These are phyloP conservation scores for Pythium myriotylum DNA, from an alignment of 352 stramenopile genomes.

Conservation along the genomic window DNA sequence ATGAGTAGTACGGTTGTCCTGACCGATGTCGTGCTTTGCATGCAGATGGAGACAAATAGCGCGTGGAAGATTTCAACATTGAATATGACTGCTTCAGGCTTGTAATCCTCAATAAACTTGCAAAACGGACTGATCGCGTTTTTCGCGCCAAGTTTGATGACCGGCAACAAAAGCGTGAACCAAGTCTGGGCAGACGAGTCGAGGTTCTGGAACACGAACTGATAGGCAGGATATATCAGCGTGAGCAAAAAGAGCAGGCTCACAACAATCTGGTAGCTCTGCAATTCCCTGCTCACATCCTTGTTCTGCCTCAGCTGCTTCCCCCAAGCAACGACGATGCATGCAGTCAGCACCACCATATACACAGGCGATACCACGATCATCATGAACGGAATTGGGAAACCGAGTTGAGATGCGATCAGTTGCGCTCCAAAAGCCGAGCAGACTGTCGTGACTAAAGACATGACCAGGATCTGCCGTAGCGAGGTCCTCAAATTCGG, in stretches of 20 bases:
- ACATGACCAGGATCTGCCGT: constrained; percentile 7
- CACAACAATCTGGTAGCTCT: constrained; percentile 16
- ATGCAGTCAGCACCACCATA: constrained; percentile 25
- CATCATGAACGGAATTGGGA: constrained; percentile 22
- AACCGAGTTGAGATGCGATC: background rate
- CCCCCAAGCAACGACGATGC: constrained; percentile 1
- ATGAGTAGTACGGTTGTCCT: constrained; percentile 8
- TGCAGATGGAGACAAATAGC: constrained; percentile 21
- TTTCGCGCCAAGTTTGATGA: constrained; percentile 45
- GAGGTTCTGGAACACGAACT: constrained; percentile 17
- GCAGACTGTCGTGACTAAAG: background rate
- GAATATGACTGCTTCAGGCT: constrained; percentile 26
- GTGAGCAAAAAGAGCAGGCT: constrained; percentile 5
- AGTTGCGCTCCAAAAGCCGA: background rate
- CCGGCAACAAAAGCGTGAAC: constrained; percentile 32
- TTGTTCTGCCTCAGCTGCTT: constrained; percentile 7
- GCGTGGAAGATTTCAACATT: constrained; percentile 24
- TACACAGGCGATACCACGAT: constrained; percentile 30
- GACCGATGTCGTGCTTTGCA: constrained; percentile 8
- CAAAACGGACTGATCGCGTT: constrained; percentile 33
- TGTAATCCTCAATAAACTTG: constrained; percentile 29
- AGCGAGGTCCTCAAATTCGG: constrained; percentile 2
- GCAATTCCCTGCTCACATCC: constrained; percentile 5
- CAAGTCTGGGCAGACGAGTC: constrained; percentile 5
- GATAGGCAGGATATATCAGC: constrained; percentile 19